A percentile compares a stretch with the other conserved stretches of the same genome.
Conservation (phyloP, 345 rosid genomes). For the Luvunga scandens region DNA sequence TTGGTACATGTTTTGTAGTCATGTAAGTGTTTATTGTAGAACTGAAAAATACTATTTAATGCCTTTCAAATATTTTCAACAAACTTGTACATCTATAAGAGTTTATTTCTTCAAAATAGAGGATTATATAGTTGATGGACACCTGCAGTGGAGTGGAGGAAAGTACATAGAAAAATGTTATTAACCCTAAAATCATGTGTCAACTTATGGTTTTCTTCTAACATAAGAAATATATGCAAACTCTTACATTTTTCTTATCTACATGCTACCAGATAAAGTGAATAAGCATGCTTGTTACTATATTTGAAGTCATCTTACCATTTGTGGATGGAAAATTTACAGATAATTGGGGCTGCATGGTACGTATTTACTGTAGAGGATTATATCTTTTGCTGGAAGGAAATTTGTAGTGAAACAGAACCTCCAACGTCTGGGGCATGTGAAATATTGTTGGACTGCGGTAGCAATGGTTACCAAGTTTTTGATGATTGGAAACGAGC, state of each 20-base stretch:
- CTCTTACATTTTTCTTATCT: too few species aligned
- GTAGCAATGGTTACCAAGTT: conserved; percentile 41
- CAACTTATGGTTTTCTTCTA: too few species aligned
- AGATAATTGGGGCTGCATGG: conserved; percentile 87
- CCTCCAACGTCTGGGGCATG: conserved; percentile 32
- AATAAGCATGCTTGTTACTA: background rate
- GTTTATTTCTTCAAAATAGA: too few species aligned
- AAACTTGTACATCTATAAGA: background rate
- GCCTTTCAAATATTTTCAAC: background rate
- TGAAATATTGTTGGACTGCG: conserved; percentile 61
- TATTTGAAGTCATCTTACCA: background rate
- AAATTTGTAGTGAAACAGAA: conserved; percentile 36
- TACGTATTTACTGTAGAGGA: conserved; percentile 79
- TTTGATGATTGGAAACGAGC: conserved; percentile 53
- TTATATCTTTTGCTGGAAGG: conserved; percentile 64
- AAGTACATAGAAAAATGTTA: too few species aligned
- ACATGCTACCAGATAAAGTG: too few species aligned
- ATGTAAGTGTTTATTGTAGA: conserved; percentile 44
- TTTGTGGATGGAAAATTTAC: conserved; percentile 13
- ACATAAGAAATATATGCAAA: too few species aligned
- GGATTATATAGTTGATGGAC: too few species aligned
- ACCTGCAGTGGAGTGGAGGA: too few species aligned
- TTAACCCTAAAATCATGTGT: too few species aligned
- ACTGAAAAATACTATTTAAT: background rate
- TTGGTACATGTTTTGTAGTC: conserved; percentile 90